Conservation (phyloP, 1,284 basidiomycete genomes). For the Cutaneotrichosporon sp. region DNA sequence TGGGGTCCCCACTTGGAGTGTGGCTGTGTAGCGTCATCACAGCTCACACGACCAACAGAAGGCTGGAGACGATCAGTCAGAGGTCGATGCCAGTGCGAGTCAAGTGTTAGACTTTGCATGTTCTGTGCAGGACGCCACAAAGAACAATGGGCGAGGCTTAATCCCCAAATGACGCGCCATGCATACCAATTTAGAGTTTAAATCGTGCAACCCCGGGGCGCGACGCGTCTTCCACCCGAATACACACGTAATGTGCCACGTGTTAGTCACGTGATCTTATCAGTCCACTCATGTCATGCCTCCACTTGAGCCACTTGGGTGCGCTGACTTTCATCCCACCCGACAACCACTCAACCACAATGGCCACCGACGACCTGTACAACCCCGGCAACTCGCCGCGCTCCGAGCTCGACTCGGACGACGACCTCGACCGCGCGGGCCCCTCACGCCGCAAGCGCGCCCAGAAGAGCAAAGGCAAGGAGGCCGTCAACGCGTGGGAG, state of each 20-base stretch:
- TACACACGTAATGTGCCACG: not conserved
- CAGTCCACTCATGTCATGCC: not conserved
- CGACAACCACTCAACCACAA: too few species aligned
- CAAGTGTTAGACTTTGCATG: too few species aligned
- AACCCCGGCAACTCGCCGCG: constrained; percentile 18
- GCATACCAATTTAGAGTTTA: not conserved
- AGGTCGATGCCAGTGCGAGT: too few species aligned
- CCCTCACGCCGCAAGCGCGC: constrained; percentile 18
- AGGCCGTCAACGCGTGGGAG: constrained; percentile 80
- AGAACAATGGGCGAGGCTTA: not conserved
- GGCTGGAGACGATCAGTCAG: too few species aligned
- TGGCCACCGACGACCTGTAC: constrained; percentile 25
- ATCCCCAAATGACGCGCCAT: not conserved
- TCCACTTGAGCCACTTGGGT: not conserved
- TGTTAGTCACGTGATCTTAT: not conserved
- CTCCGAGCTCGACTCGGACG: constrained; percentile 25
- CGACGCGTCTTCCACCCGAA: not conserved
- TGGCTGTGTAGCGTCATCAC: not conserved
- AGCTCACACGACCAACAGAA: not conserved
- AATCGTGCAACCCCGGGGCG: not conserved
- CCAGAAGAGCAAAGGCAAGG: constrained; percentile 31
- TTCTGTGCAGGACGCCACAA: not conserved
- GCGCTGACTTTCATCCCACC: not conserved
- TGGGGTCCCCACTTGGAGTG: not conserved
- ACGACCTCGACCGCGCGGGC: constrained; percentile 31